Conservation (phyloP, 75 land plant species). For the Pinus tabuliformis region DNA sequence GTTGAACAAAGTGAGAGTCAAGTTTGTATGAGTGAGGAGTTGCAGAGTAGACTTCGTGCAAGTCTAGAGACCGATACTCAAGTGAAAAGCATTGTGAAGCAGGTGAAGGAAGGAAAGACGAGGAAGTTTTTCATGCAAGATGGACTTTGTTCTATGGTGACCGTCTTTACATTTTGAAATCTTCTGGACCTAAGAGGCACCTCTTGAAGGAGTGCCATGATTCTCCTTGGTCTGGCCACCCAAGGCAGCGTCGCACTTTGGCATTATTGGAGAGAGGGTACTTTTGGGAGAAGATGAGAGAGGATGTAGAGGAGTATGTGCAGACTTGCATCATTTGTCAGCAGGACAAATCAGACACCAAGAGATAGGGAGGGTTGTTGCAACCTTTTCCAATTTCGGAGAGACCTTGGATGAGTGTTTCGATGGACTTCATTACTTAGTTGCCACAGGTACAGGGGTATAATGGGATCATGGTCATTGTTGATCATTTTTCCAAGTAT, state of each 20-base stretch:
- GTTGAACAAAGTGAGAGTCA: no score
- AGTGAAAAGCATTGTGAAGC: no score
- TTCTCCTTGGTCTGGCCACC: neutral
- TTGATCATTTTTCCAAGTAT: no score
- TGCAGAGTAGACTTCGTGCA: no score
- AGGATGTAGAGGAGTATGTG: neutral
- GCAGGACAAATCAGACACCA: neutral
- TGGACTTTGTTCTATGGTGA: no score
- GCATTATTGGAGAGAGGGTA: neutral
- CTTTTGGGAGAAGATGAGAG: neutral
- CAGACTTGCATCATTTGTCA: neutral
- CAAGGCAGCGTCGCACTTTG: neutral
- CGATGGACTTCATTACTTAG: neutral
- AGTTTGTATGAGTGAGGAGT: no score
- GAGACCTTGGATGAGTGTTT: neutral
- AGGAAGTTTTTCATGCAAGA: no score
- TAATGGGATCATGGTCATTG: no score
- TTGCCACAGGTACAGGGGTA: neutral
- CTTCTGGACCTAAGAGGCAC: neutral
- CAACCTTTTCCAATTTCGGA: neutral
- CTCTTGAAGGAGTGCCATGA: neutral
- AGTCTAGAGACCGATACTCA: no score
- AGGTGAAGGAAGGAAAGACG: no score
- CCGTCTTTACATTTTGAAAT: neutral
- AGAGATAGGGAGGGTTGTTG: neutral